Base-by-base conservation (phyloP, 176 grass and related monocot genomes). In the Puya raimondii region DNA sequence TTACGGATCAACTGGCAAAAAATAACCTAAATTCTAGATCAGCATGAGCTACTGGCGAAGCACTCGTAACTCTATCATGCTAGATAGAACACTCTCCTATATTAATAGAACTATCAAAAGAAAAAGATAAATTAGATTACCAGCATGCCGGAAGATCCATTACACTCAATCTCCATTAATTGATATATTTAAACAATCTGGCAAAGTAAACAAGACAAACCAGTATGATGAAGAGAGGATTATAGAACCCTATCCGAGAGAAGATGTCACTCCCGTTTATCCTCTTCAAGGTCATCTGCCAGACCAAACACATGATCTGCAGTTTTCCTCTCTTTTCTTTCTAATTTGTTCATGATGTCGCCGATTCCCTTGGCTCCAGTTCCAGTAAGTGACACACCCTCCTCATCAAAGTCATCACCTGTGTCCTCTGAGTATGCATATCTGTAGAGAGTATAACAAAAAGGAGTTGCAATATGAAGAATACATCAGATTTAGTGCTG, bases 391-490 rank as follows among this genome's bases (percentile, higher is more conserved):
- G 94, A 85, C 23, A 92, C 81, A 18, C 82, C 94, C 86, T 99
- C 94, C 75, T 99, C 94, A 33, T 88, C 90, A 76, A 84, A 82
- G 57, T 87, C 94, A 76, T 99, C 94, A 63, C 72, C 82, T 57
- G 72, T 85, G 70, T 99, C 94, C 69, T 99, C 94, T 53, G 87
- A 86, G 76, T 99, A 99, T 15, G 89, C 85, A 76, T 86, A 93
- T 84, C 94, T 99, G 87, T 65, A 80, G 64, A 68, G 29, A 75
- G 33, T 26, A 47, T 11, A 63, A 64, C 47, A 20, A 67, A 67
- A n/a, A 51, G 11, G 3, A 27, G 12, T 68, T 20, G 64, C 14
- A 15, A 17, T 4, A 48, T 5, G 17, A 59, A 23, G 70, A 50
- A 33, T 57, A 15, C 23, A 59, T 72, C 42, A 17, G 16, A 48